phyloP scores from a whole-genome alignment of 23 red algal species.

The Gracilaria vermiculophylla region DNA sequence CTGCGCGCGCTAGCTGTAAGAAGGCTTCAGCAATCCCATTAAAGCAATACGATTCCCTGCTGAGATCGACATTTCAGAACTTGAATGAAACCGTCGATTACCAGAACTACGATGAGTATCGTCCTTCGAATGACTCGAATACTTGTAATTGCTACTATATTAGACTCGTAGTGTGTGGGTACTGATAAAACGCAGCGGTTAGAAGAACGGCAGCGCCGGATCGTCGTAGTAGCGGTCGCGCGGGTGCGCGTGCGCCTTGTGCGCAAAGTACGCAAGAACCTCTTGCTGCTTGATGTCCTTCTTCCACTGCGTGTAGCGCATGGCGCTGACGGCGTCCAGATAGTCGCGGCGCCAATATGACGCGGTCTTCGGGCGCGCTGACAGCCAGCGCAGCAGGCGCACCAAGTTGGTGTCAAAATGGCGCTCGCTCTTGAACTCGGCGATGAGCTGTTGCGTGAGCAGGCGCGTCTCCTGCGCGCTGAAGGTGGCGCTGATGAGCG shows the following conservation, averaged over 20 bases:
- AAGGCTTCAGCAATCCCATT: too few relatives aligned
- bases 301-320: slow-evolving; percentile 41
- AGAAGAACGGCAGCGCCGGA: background rate
- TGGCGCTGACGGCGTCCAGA: background rate
- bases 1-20: too few relatives aligned
- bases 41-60: too few relatives aligned
- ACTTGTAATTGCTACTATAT: too few relatives aligned
- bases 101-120: too few relatives aligned
- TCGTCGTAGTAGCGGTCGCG: background rate
- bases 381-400: slow-evolving; percentile 44
- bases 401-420: slow-evolving; percentile 19
- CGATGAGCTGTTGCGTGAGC: background rate
- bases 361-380: slow-evolving; percentile 16
- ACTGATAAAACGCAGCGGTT: too few relatives aligned
- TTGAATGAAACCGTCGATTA: too few relatives aligned
- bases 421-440: background rate
- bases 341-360: slow-evolving; percentile 23
- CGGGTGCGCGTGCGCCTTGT: background rate
- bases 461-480: background rate
- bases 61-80: too few relatives aligned
- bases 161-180: too few relatives aligned
- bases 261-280: slow-evolving; percentile 22
- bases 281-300: background rate
- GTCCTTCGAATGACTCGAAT: too few relatives aligned
- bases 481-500: background rate